Evolutionary conservation across 1,284 basidiomycete genomes (phyloP), one percentile per base, ranked within the genome.

Genomic region (Heterobasidion occidentale): DNA sequence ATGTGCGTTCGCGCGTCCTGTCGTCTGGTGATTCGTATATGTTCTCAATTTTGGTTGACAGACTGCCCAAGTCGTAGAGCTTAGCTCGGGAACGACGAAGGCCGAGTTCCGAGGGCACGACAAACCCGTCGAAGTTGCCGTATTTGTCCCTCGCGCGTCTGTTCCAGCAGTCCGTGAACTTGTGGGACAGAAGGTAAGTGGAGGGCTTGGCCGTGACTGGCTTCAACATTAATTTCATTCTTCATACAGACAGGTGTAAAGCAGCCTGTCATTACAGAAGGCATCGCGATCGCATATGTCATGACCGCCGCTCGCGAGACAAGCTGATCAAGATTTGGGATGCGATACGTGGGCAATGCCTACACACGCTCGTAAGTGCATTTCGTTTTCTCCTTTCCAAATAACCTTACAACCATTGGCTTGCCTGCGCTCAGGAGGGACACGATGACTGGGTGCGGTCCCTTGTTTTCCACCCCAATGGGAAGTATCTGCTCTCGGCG

Each of bases 271-370:
- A 42, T 42, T n/a, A 42, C 38, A 42, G 38, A 42, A 42, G 38
- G 38, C 33, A 62, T 67, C 17, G 61, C 64, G 3, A 61, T 68
- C 8, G 66, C 75, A 14, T 89, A 81, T 62, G 76, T 82, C 1
- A 84, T 81, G 1, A 88, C 88, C 0, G 86, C n/a, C n/a, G 83
- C 0, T 83, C 83, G 15, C 71, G 88, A 59, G 89, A 91, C 70
- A 88, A 89, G 73, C 79, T 76, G 4, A 84, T 90, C 62, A 81
- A 80, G 61, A 65, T 91, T 15, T 90, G 89, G 89, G 87, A 90
- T 63, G 73, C 78, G 0, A 68, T 76, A 33, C 79, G 75, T 14
- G 86, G 88, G 2, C 84, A 86, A 65, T 82, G 83, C 61, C 67
- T 92, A n/a, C 76, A 80, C 60, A 84, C 78, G 8, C 71, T 91